Conservation (phyloP, 345 rosid species). For the Syzygium aqueum region DNA sequence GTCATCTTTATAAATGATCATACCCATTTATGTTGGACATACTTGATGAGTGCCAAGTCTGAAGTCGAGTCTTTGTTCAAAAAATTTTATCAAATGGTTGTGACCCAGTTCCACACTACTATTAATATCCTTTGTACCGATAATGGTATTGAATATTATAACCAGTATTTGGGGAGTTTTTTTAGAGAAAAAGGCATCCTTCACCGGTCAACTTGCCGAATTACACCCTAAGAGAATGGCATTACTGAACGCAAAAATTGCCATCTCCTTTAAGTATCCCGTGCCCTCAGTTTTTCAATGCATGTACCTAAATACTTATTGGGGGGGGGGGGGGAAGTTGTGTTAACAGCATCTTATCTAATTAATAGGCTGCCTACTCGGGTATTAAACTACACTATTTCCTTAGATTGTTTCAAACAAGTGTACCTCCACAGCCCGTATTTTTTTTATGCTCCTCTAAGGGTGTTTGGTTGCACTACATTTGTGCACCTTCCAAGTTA, state of each 20-base stretch:
- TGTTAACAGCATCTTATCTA: background rate
- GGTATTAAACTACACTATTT: background rate
- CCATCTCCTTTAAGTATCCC: background rate
- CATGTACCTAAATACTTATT: background rate
- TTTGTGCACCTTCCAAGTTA: background rate
- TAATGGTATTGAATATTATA: background rate
- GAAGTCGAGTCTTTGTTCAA: background rate
- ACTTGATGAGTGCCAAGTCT: accelerated
- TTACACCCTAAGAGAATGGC: accelerated
- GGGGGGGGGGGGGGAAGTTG: background rate
- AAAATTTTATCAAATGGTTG: background rate
- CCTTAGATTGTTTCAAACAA: background rate
- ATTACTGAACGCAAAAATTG: background rate
- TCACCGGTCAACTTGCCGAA: background rate
- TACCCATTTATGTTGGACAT: background rate
- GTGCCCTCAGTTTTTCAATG: background rate
- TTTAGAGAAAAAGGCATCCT: background rate
- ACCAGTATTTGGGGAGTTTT: background rate
- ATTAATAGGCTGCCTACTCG: accelerated
- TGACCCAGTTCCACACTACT: accelerated
- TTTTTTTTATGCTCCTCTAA: background rate
- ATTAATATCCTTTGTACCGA: background rate
- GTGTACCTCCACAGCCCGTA: accelerated
- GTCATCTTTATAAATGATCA: background rate
- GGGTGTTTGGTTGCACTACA: background rate